phyloP scores from a whole-genome alignment of 495 filamentous ascomycete species.

The Cryomyces minteri region DNA sequence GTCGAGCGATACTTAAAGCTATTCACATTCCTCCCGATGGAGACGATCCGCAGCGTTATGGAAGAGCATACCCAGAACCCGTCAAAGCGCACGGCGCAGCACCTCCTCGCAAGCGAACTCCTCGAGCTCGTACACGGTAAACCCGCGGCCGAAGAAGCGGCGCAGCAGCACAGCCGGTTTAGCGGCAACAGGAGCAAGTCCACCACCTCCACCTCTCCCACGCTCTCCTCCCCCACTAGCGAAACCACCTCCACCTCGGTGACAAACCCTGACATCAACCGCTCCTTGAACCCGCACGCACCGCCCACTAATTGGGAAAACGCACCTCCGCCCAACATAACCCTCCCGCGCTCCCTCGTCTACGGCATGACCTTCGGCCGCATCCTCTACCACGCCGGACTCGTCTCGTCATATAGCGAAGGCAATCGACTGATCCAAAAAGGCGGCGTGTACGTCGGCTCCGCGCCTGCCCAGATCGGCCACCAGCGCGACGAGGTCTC shows the following conservation, averaged over 20 bases:
- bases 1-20: conserved; percentile 68
- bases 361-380: conserved; percentile 3
- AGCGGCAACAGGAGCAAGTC: conserved; percentile 4
- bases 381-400: conserved; percentile 6
- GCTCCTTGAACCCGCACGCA: neutral
- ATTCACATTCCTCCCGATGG: conserved; percentile 71
- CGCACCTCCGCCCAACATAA: neutral
- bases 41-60: conserved; percentile 45
- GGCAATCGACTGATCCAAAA: conserved; percentile 4
- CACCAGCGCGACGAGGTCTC: conserved; percentile 29
- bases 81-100: conserved; percentile 58
- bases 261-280: neutral
- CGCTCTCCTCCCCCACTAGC: neutral
- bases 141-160: conserved; percentile 33
- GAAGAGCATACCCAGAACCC: conserved; percentile 44
- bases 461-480: neutral
- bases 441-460: conserved; percentile 10
- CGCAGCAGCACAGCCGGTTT: conserved; percentile 28
- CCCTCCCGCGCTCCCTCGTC: conserved; percentile 3
- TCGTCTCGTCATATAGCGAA: conserved; percentile 5
- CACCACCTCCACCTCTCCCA: conserved; percentile 13
- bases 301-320: neutral
- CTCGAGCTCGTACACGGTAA: conserved; percentile 59
- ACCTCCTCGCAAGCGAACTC: conserved; percentile 62
- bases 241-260: neutral